phyloP scores from a whole-genome alignment of 108 stramenopile genomes.

The Chaetoceros tenuissimus region DNA sequence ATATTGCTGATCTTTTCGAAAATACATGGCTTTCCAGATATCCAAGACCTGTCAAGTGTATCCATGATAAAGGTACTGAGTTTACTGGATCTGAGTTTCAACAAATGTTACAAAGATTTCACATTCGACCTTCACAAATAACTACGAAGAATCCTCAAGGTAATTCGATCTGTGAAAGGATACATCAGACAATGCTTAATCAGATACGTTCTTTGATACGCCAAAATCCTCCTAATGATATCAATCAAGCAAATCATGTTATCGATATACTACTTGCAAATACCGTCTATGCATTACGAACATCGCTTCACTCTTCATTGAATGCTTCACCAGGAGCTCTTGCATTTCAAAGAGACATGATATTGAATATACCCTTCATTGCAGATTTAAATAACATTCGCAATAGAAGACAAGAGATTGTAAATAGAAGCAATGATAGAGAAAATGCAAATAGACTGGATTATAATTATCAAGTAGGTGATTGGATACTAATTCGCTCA shows the following conservation, averaged over 20 bases:
- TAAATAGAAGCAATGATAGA: too few species aligned
- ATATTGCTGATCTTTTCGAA: conserved; percentile 18
- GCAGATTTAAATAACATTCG: conserved; percentile 13
- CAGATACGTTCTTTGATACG: too few species aligned
- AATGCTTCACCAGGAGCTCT: conserved; percentile 24
- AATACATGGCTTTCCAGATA: conserved; percentile 32
- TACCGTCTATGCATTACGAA: conserved; percentile 21
- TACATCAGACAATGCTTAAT: too few species aligned
- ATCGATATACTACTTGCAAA: conserved; percentile 20
- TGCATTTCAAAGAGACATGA: conserved; percentile 29
- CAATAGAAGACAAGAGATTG: conserved; percentile 7
- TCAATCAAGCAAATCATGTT: conserved; percentile 6
- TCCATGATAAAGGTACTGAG: conserved; percentile 29
- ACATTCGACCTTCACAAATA: conserved; percentile 16
- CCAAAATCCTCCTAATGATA: conserved; percentile 20
- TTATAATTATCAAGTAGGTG: conserved; percentile 15
- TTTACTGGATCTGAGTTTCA: conserved; percentile 32
- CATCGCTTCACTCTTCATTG: conserved; percentile 3
- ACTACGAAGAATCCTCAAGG: conserved; percentile 32
- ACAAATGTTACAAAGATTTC: conserved; percentile 8
- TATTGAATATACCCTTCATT: conserved; percentile 24
- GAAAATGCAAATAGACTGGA: too few species aligned
- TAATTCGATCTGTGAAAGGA: too few species aligned
- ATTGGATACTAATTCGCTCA: conserved; percentile 14
- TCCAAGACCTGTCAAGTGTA: too few species aligned